Evolutionary conservation across 2,329 filamentous ascomycete species (phyloP).

Genomic region (Aspergillus jensenii): DNA sequence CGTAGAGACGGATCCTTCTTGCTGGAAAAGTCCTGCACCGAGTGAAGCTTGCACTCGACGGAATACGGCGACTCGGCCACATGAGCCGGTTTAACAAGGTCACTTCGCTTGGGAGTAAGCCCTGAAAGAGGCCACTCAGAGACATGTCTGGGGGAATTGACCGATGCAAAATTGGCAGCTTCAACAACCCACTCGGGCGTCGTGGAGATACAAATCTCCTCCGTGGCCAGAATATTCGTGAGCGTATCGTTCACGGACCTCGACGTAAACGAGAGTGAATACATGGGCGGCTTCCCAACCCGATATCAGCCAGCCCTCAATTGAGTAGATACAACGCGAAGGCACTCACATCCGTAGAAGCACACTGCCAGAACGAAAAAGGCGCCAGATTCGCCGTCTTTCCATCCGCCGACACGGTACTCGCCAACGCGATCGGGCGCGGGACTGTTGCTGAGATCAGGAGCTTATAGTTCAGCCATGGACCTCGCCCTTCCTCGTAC

Average conservation of each 20-base stretch:
- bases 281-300: constrained; percentile 70
- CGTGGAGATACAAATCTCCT: constrained; percentile 82
- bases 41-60: constrained; percentile 70
- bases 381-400: constrained; percentile 69
- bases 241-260: constrained; percentile 72
- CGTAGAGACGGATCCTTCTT: neutral
- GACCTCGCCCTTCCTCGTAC: constrained; percentile 64
- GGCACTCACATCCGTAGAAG: neutral
- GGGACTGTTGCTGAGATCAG: constrained; percentile 79
- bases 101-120: constrained; percentile 65
- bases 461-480: constrained; percentile 81
- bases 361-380: constrained; percentile 50
- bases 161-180: constrained; percentile 74
- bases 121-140: constrained; percentile 81
- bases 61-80: constrained; percentile 79
- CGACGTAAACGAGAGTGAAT: constrained; percentile 58
- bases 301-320: neutral
- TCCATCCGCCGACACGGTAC: constrained; percentile 61
- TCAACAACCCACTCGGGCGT: constrained; percentile 80
- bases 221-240: constrained; percentile 66
- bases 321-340: constrained; percentile 66
- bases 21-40: constrained; percentile 64
- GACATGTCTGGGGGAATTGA: constrained; percentile 73
- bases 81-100: constrained; percentile 66
- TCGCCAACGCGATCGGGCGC: constrained; percentile 69